Conservation (phyloP, 2,329 filamentous ascomycete species). For the Calycina marina region DNA sequence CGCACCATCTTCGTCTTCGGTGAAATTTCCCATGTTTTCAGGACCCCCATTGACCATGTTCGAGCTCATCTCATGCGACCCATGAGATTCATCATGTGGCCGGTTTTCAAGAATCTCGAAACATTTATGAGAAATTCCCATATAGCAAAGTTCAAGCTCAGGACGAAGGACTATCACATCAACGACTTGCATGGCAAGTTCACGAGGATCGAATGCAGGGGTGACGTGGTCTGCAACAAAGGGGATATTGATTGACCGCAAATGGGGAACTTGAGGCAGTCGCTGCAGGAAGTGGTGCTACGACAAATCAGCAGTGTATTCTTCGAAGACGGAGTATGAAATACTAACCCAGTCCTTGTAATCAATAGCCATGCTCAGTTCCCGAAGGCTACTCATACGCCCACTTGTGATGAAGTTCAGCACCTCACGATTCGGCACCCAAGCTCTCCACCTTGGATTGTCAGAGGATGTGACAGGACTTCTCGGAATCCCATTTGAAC, state of each 20-base stretch:
- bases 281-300: slow-evolving; percentile 68
- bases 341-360: slow-evolving; percentile 65
- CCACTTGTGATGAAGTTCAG: slow-evolving; percentile 63
- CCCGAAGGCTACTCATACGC: slow-evolving; percentile 55
- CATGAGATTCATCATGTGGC: slow-evolving; percentile 27
- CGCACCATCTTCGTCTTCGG: slow-evolving; percentile 30
- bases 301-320: slow-evolving; percentile 8
- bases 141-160: slow-evolving; percentile 63
- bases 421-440: slow-evolving; percentile 57
- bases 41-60: slow-evolving; percentile 24
- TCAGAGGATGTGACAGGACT: slow-evolving; percentile 23
- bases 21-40: slow-evolving; percentile 20
- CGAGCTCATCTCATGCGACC: slow-evolving; percentile 14
- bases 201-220: slow-evolving; percentile 42
- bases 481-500: slow-evolving; percentile 37
- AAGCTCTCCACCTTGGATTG: slow-evolving; percentile 44
- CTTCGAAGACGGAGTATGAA: background rate
- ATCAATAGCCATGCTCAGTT: slow-evolving; percentile 58
- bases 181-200: slow-evolving; percentile 62
- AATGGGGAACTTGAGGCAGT: slow-evolving; percentile 53
- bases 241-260: slow-evolving; percentile 58
- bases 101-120: slow-evolving; percentile 64
- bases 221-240: slow-evolving; percentile 48
- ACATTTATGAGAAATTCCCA: slow-evolving; percentile 64
- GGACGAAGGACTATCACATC: slow-evolving; percentile 65